Evolutionary conservation across 306 rosid species (phyloP).

Genomic region (cucumber (Cucumis sativus)): Cucumber_9930_V3 NC_026659.2:23276501-23277000

Average conservation of each 20-base stretch:
- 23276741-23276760: constrained; percentile 30
- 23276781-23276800: constrained; percentile 94
- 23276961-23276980: background rate
- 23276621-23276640: too few relatives aligned
- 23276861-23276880: constrained; percentile 84
- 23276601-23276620: background rate
- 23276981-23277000: background rate
- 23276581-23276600: background rate
- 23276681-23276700: background rate
- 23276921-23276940: constrained; percentile 1
- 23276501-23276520: background rate
- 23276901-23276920: constrained; percentile 98
- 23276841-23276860: constrained; percentile 92
- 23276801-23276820: constrained; percentile 96
- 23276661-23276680: background rate
- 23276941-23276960: background rate
- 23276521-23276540: background rate
- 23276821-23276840: constrained; percentile 77
- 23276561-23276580: background rate
- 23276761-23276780: constrained; percentile 70
- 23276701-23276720: background rate
- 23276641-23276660: background rate
- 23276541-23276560: background rate
- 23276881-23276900: constrained; percentile 74
- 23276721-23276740: background rate